Conservation (phyloP, 2,329 filamentous ascomycete species). For the Fusarium sambucinum region DNA sequence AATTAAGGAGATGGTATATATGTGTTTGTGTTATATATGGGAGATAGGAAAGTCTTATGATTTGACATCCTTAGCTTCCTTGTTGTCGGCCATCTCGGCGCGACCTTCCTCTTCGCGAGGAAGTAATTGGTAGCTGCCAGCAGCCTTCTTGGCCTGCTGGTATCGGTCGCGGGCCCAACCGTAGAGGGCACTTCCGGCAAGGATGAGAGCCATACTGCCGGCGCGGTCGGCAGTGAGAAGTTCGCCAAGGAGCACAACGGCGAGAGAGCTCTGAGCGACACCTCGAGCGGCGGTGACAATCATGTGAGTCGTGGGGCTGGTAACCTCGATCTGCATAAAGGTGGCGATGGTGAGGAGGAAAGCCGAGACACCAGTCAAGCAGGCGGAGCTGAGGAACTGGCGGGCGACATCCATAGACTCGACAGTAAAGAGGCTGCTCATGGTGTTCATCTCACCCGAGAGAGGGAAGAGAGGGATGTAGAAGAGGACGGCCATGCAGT, state of each 20-base stretch:
- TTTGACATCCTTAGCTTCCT: conserved; percentile 35
- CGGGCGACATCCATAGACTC: conserved; percentile 34
- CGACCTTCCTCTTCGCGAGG: conserved; percentile 38
- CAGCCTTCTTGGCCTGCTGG: conserved; percentile 43
- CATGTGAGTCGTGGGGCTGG: conserved; percentile 48
- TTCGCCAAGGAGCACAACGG: conserved; percentile 45
- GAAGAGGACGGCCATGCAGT: conserved; percentile 46
- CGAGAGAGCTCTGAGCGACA: conserved; percentile 46
- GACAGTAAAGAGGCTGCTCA: conserved; percentile 35
- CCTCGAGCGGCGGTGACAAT: conserved; percentile 47
- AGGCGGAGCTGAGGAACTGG: conserved; percentile 42
- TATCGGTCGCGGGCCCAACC: conserved; percentile 46
- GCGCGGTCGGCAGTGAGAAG: conserved; percentile 44
- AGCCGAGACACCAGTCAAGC: conserved; percentile 43
- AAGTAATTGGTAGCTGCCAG: conserved; percentile 44
- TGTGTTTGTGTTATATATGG: conserved; percentile 11
- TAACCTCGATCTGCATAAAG: conserved; percentile 48
- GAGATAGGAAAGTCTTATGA: conserved; percentile 10
- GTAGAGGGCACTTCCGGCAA: conserved; percentile 44
- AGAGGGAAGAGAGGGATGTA: conserved; percentile 46
- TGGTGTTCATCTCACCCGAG: conserved; percentile 42
- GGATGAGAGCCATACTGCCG: conserved; percentile 46
- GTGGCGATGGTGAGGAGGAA: conserved; percentile 48
- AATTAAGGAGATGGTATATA: conserved; percentile 24
- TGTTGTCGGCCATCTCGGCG: conserved; percentile 31